Conservation (phyloP, 148 eudicot genomes). For the Rhododendron williamsianum region DNA sequence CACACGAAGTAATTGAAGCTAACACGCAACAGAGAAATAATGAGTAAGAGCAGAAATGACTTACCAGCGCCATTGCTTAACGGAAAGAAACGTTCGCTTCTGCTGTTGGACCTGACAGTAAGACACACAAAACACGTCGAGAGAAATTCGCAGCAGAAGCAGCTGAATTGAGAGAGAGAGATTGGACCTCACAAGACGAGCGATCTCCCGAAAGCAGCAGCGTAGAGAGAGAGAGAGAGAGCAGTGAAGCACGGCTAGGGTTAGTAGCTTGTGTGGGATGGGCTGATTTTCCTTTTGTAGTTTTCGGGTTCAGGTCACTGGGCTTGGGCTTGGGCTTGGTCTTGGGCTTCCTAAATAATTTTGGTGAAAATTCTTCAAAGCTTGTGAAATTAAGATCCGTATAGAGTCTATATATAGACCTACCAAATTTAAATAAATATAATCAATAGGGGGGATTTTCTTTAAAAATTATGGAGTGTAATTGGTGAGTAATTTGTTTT, state of each 20-base stretch:
- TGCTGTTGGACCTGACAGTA: slow-evolving; percentile 2
- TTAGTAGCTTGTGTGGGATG: background rate
- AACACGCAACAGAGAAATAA: background rate
- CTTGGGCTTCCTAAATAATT: background rate
- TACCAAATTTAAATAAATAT: background rate
- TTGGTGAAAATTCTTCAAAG: background rate
- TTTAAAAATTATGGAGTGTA: no score
- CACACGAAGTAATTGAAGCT: background rate
- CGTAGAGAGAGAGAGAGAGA: background rate
- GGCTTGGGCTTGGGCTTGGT: background rate
- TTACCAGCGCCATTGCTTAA: slow-evolving; percentile 18
- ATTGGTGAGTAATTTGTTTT: no score
- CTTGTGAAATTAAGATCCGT: background rate
- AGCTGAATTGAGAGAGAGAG: background rate
- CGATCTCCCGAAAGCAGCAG: slow-evolving; percentile 7
- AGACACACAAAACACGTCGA: background rate
- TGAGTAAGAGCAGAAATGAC: background rate
- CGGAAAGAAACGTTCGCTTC: background rate
- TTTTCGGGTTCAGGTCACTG: background rate
- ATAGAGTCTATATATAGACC: no score
- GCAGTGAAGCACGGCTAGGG: background rate
- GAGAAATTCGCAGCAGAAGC: background rate
- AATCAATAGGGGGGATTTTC: no score
- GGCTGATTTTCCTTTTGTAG: no score
- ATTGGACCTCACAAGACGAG: background rate